These are phyloP conservation scores for Leccinum pachyderme DNA, from an alignment of 1,284 basidiomycete species.

Conservation along the genomic window DNA sequence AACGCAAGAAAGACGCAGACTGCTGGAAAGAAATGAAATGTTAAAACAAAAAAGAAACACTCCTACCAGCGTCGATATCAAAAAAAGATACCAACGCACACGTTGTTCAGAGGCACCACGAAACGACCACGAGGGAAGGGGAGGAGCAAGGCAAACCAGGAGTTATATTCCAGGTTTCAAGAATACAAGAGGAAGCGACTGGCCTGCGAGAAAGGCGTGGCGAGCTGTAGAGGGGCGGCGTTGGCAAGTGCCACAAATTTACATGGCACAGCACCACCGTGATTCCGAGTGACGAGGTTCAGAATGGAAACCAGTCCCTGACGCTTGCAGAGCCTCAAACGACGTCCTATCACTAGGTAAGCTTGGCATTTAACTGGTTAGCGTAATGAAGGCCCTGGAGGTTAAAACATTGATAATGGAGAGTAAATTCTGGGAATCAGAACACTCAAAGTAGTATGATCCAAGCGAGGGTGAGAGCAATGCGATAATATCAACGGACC, in stretches of 20 bases:
- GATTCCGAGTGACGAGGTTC: conserved; percentile 6
- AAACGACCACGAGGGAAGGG: conserved; percentile 16
- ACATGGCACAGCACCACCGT: conserved; percentile 11
- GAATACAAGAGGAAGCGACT: conserved; percentile 4
- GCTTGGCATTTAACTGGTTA: not conserved
- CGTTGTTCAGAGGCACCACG: conserved; percentile 5
- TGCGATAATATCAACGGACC: conserved; percentile 2
- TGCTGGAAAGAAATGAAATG: not conserved
- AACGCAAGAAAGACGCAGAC: not conserved
- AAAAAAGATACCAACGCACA: not conserved
- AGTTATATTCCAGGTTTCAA: conserved; percentile 8
- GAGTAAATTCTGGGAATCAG: not conserved
- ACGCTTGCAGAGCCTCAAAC: not conserved
- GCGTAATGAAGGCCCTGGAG: not conserved
- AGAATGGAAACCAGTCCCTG: conserved; percentile 24
- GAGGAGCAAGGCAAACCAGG: not conserved
- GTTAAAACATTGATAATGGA: too few species aligned
- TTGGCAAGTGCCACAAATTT: conserved; percentile 5
- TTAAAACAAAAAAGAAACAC: not conserved
- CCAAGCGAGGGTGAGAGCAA: not conserved
- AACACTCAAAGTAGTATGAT: not conserved
- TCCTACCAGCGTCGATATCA: conserved; percentile 10
- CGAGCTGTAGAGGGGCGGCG: conserved; percentile 16
- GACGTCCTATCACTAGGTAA: not conserved
- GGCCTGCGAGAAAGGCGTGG: conserved; percentile 14